Percentiles rank a stretch among this genome's conserved stretches.
Conservation (phyloP, 2,329 filamentous ascomycete species). For the Ophiostoma quercus region DNA sequence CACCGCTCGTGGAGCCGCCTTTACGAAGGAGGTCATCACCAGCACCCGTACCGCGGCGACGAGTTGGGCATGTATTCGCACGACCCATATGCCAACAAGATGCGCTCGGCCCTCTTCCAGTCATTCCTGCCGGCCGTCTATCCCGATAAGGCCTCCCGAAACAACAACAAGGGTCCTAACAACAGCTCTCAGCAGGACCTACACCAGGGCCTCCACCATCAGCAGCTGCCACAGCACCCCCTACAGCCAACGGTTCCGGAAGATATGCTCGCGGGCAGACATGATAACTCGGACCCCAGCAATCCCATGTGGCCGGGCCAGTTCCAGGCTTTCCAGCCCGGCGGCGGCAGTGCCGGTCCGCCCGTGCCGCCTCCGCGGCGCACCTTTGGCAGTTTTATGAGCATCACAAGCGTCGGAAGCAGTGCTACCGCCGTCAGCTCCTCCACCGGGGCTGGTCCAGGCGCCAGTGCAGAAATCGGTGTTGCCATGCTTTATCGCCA, state of each 20-base stretch:
- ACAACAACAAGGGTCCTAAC: neutral
- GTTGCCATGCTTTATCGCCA: slow-evolving; percentile 17
- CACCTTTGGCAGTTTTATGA: slow-evolving; percentile 1
- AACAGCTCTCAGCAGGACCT: neutral
- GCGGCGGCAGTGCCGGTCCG: neutral
- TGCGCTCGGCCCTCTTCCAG: slow-evolving; percentile 30
- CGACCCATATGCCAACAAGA: slow-evolving; percentile 30
- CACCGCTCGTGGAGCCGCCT: slow-evolving; percentile 26
- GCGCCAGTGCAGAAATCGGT: neutral
- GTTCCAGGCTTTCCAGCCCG: neutral
- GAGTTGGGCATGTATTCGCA: slow-evolving; percentile 26
- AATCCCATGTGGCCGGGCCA: neutral
- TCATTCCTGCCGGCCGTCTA: slow-evolving; percentile 28
- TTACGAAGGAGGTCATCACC: slow-evolving; percentile 17
- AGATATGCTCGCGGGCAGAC: neutral
- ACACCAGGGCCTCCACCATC: slow-evolving; percentile 20
- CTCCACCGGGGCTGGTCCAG: neutral
- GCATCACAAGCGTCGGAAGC: neutral
- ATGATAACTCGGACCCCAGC: neutral
- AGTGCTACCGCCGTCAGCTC: neutral
- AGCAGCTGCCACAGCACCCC: neutral
- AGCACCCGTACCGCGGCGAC: slow-evolving; percentile 18
- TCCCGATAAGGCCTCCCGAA: slow-evolving; percentile 18
- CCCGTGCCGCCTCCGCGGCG: neutral
- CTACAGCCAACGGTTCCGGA: neutral